phyloP scores from a whole-genome alignment of 2,329 filamentous ascomycete species.

The Emergomyces africanus region DNA sequence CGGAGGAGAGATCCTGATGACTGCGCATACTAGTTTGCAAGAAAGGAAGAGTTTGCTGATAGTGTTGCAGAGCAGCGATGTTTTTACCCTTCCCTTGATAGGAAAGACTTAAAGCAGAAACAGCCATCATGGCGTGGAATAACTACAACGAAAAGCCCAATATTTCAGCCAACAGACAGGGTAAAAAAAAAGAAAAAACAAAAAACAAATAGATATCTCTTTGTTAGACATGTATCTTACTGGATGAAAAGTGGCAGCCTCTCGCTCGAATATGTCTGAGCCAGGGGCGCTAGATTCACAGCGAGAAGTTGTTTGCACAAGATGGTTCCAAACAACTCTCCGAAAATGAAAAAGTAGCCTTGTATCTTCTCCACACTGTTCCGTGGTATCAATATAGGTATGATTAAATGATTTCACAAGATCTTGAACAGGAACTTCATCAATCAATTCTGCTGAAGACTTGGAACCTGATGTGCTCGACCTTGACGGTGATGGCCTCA shows the following conservation, averaged over 20 bases:
- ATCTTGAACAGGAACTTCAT: conserved; percentile 14
- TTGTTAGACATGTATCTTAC: conserved; percentile 25
- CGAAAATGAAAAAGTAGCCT: conserved; percentile 28
- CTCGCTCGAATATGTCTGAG: conserved; percentile 32
- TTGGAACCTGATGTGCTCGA: conserved; percentile 19
- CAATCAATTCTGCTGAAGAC: conserved; percentile 15
- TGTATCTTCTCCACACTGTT: conserved; percentile 20
- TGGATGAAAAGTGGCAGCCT: conserved; percentile 39
- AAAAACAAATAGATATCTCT: not conserved
- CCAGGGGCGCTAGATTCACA: conserved; percentile 17
- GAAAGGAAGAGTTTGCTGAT: conserved; percentile 40
- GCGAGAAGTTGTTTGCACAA: conserved; percentile 21
- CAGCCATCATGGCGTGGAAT: conserved; percentile 45
- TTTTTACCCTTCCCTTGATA: conserved; percentile 34
- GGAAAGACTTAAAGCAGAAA: conserved; percentile 42
- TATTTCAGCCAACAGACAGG: not conserved
- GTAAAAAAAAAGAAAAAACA: no score
- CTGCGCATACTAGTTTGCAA: conserved; percentile 34
- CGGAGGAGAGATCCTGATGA: conserved; percentile 40
- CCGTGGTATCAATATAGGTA: conserved; percentile 11
- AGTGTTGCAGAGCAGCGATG: conserved; percentile 41
- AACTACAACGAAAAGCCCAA: conserved; percentile 25
- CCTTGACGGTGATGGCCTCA: conserved; percentile 22
- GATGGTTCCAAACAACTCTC: conserved; percentile 29
- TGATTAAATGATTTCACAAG: conserved; percentile 11